Conservation (phyloP, 441 rosid species). For the Gossypium schwendimanii region DNA sequence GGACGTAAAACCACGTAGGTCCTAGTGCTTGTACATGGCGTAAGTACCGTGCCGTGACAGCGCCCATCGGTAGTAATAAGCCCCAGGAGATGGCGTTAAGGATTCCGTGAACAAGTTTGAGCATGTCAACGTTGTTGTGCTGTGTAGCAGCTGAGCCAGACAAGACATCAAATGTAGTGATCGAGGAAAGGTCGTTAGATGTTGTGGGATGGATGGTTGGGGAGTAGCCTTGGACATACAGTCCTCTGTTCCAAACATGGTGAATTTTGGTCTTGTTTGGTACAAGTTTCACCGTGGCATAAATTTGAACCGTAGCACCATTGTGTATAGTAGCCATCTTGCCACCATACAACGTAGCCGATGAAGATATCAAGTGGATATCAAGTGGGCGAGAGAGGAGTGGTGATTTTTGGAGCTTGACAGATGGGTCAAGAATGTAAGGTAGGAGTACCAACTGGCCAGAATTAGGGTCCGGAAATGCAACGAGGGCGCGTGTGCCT, state of each 20-base stretch:
- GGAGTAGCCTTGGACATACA: conserved; percentile 94
- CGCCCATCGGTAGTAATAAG: conserved; percentile 60
- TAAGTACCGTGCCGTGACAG: conserved; percentile 61
- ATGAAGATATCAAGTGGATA: conserved; percentile 60
- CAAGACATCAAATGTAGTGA: conserved; percentile 59
- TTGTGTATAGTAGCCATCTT: conserved; percentile 76
- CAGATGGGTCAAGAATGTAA: conserved; percentile 62
- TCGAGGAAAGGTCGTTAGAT: conserved; percentile 49
- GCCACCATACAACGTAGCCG: conserved; percentile 69
- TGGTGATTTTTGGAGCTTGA: conserved; percentile 76
- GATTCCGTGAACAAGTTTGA: conserved; percentile 51
- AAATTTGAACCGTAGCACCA: conserved; percentile 73
- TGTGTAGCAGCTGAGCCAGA: conserved; percentile 45
- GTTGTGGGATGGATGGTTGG: conserved; percentile 94
- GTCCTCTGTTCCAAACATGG: conserved; percentile 87
- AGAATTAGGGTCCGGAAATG: conserved; percentile 82
- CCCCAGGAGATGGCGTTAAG: conserved; percentile 70
- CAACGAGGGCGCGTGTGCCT: conserved; percentile 65
- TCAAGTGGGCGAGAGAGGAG: conserved; percentile 81
- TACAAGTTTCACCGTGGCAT: conserved; percentile 50
- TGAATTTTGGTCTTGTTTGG: conserved; percentile 63
- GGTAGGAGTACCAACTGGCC: conserved; percentile 75
- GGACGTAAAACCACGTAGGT: conserved; percentile 81
- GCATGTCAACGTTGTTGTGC: conserved; percentile 26
- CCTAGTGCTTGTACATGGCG: conserved; percentile 62